phyloP scores from a whole-genome alignment of 1,139 yeast species.

The Chernovozyma sophiae-reginae region DNA sequence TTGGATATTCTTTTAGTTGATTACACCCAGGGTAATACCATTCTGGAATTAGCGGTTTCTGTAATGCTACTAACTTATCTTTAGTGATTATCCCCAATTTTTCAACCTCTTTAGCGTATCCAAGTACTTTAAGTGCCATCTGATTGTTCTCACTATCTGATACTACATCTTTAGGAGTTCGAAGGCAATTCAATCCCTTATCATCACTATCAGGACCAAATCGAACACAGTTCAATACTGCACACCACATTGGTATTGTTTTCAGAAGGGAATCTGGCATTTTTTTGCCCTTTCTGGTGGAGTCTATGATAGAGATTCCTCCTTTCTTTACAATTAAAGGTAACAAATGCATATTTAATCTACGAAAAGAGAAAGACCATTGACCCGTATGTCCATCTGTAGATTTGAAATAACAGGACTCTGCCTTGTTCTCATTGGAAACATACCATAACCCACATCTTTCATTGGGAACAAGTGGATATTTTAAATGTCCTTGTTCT shows the following conservation, averaged over 20 bases:
- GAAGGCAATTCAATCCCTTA: slow-evolving; percentile 24
- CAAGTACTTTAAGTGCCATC: slow-evolving; percentile 47
- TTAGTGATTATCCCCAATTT: slow-evolving; percentile 33
- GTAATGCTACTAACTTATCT: slow-evolving; percentile 25
- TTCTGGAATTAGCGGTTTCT: slow-evolving; percentile 56
- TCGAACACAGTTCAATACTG: slow-evolving; percentile 59
- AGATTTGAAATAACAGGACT: slow-evolving; percentile 74
- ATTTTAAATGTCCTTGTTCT: slow-evolving; percentile 8
- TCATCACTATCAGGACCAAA: slow-evolving; percentile 20
- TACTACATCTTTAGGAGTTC: slow-evolving; percentile 52
- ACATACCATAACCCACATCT: slow-evolving; percentile 90
- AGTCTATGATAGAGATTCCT: slow-evolving; percentile 70
- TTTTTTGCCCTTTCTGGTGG: slow-evolving; percentile 77
- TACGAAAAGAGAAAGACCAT: slow-evolving; percentile 72
- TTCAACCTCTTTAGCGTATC: slow-evolving; percentile 44
- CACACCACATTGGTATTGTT: slow-evolving; percentile 90
- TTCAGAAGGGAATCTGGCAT: slow-evolving; percentile 87
- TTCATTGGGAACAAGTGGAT: slow-evolving; percentile 66
- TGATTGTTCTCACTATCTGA: slow-evolving; percentile 55
- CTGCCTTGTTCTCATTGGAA: slow-evolving; percentile 32
- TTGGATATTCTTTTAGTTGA: slow-evolving; percentile 18
- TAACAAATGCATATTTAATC: slow-evolving; percentile 70
- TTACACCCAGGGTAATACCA: slow-evolving; percentile 66
- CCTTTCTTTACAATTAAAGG: slow-evolving; percentile 35
- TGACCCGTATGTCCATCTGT: slow-evolving; percentile 85